A percentile compares a stretch with the other conserved stretches of the same genome.
Conservation (phyloP, 768 basidiomycete species). For the Agrocybe chaxingu region DNA sequence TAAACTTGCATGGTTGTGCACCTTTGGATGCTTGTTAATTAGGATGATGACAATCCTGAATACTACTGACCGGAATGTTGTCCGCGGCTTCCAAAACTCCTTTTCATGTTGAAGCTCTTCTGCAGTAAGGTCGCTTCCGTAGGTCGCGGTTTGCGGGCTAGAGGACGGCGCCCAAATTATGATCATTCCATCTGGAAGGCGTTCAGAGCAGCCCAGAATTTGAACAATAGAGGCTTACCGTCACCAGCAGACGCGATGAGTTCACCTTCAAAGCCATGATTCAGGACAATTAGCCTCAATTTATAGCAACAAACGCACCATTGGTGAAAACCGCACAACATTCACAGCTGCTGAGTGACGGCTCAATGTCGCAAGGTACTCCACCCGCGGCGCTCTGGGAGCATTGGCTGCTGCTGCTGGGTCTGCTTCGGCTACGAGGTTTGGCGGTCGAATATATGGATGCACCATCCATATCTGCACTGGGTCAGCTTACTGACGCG, state of each 20-base stretch:
- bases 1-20: slow-evolving; percentile 96
- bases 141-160: slow-evolving; percentile 64
- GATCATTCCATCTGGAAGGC: slow-evolving; percentile 83
- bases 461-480: slow-evolving; percentile 89
- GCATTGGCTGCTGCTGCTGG: slow-evolving; percentile 23
- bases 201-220: slow-evolving; percentile 11
- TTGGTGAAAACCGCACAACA: slow-evolving; percentile 93
- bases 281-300: slow-evolving; percentile 1
- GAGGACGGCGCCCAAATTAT: slow-evolving; percentile 91
- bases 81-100: slow-evolving; percentile 91
- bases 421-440: slow-evolving; percentile 43
- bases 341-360: slow-evolving; percentile 95
- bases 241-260: slow-evolving; percentile 95
- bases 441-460: slow-evolving; percentile 78
- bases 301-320: slow-evolving; percentile 42
- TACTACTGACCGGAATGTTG: slow-evolving; percentile 69
- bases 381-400: slow-evolving; percentile 73
- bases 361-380: slow-evolving; percentile 91
- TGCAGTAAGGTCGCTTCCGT: slow-evolving; percentile 75
- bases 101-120: slow-evolving; percentile 89
- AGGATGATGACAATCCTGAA: background rate
- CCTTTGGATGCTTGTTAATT: slow-evolving; percentile 34
- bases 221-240: slow-evolving; percentile 50
- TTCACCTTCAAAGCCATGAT: slow-evolving; percentile 53
- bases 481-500: background rate